Base-by-base conservation (phyloP, 2,329 filamentous ascomycete genomes). In the Rhinocladiella similis region DNA sequence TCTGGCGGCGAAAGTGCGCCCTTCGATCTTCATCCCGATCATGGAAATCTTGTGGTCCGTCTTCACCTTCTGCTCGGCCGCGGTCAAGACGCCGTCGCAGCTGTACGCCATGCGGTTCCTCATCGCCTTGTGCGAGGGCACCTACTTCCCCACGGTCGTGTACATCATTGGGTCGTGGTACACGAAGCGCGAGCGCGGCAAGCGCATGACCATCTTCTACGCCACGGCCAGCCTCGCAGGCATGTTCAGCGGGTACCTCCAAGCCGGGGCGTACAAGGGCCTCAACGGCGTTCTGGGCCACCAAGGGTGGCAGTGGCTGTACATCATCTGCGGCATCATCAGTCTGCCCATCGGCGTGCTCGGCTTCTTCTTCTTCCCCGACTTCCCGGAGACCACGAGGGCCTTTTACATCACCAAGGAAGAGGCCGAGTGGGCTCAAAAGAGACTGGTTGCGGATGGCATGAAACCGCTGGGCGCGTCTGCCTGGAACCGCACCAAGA, bases 241-340 rank as follows among this genome's bases (percentile, higher is more conserved):
- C 5, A 82, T 83, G 79, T 78, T 83, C 50, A 80, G 79, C 16
- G 81, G 81, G 1, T 83, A 83, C 56, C 70, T 84, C 0, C 80
- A 83, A 69, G 77, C 81, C 0, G 80, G 77, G 0, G 79, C 78
- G 0, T 81, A 82, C 65, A 77, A 76, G 20, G 77, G 77, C 20
- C 71, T 83, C 0, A 77, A 78, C 13, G 80, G 80, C 0, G 69
- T 76, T 0, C 66, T 66, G 6, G 80, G 80, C 0, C 75, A 78
- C 66, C 69, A 74, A 0, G 80, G 80, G 0, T 82, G 78, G 79
- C 71, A 77, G 57, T 81, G 78, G 81, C 71, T 84, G 0, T 85
- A 85, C 54, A 79, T 85, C 38, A 80, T 84, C 41, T 81, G 84
- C 62, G 79, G 79, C 0, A 70, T 82, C 38, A 83, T 85, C 60